Evolutionary conservation across 768 basidiomycete species (phyloP), one percentile per base, ranked within the genome.

Genomic region (Rhizopogon rudus): DNA sequence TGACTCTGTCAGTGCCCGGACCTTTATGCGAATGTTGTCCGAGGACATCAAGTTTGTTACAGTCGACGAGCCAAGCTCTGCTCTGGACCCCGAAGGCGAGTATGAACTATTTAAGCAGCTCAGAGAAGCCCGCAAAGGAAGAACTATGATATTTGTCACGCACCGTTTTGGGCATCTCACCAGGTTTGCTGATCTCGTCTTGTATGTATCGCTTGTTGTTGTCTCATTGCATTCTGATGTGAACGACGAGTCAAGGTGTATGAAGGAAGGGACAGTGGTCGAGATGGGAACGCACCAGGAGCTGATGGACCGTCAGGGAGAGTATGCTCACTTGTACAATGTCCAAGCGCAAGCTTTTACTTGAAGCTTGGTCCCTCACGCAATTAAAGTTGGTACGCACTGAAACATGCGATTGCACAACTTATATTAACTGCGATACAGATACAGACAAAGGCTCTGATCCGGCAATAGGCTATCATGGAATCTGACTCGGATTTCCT

Each of bases 91-190:
- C 0, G 61, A 67, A 42, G 68, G 65, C 0, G 73, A 75, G 56
- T 68, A 60, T 45, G 63, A 61, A 42, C 59, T 73, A 0, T 73
- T 73, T 44, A 48, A 63, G 4, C 61, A 61, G n/a, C 61, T 73
- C 1, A 61, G 63, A 6, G 52, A 52, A 17, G 54, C 62, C 29
- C 62, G 71, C 41, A 58, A 67, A 13, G 73, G 68, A 0, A 66
- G 70, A 42, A 76, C 74, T 3, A 70, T 74, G 70, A 63, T 76
- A 25, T 73, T 76, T 35, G 71, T 75, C 6, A 75, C 73, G 0
- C 75, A 76, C 56, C 67, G 75, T 5, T 74, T 72, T 40, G 73
- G 68, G 10, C 71, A 74, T 57, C 57, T 73, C 44, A 73, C 72
- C 5, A 70, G 67, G 40, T 55, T 67, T 35, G 75, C 75, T 0